Percentiles rank a stretch among this genome's conserved stretches.
Evolutionary conservation across 1,284 basidiomycete species (phyloP).

Genomic region (Malassezia equina): DNA sequence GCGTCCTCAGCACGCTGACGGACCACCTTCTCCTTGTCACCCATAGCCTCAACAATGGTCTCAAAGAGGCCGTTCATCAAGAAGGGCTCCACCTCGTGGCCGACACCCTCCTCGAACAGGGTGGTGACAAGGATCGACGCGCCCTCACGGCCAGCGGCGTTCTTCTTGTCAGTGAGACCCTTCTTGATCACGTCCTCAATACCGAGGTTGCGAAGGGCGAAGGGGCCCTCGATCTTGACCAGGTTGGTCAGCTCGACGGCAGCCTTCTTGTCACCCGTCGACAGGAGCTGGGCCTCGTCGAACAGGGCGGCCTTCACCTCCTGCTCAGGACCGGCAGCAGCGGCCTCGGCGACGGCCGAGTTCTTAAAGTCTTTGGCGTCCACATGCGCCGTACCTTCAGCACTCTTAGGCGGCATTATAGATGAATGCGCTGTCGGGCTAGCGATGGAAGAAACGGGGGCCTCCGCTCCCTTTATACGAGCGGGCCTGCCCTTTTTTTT

Average conservation of each 20-base stretch:
- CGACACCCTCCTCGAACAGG: slow-evolving; percentile 65
- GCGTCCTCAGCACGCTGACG: slow-evolving; percentile 76
- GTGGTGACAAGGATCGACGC: slow-evolving; percentile 57
- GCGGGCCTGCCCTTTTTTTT: slow-evolving; percentile 10
- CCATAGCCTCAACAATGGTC: slow-evolving; percentile 78
- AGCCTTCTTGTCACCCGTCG: slow-evolving; percentile 48
- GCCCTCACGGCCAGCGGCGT: slow-evolving; percentile 66
- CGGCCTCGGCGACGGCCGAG: slow-evolving; percentile 41
- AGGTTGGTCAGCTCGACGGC: slow-evolving; percentile 50
- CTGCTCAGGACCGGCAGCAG: slow-evolving; percentile 37
- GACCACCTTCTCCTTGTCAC: slow-evolving; percentile 80
- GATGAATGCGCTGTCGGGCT: slow-evolving; percentile 1
- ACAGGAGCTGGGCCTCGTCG: slow-evolving; percentile 49
- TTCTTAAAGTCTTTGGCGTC: slow-evolving; percentile 41
- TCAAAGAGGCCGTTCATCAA: slow-evolving; percentile 78
- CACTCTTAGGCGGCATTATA: slow-evolving; percentile 8
- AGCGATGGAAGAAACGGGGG: background rate
- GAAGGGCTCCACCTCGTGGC: slow-evolving; percentile 77
- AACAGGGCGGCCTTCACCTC: slow-evolving; percentile 49
- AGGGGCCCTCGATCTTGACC: slow-evolving; percentile 62
- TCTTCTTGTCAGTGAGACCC: slow-evolving; percentile 57
- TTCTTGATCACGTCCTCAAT: slow-evolving; percentile 72
- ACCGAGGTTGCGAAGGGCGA: slow-evolving; percentile 65
- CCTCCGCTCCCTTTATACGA: slow-evolving; percentile 13
- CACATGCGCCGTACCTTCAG: slow-evolving; percentile 42